Evolutionary conservation across 345 rosid species (phyloP).

Genomic region (Trapa incisa): DNA sequence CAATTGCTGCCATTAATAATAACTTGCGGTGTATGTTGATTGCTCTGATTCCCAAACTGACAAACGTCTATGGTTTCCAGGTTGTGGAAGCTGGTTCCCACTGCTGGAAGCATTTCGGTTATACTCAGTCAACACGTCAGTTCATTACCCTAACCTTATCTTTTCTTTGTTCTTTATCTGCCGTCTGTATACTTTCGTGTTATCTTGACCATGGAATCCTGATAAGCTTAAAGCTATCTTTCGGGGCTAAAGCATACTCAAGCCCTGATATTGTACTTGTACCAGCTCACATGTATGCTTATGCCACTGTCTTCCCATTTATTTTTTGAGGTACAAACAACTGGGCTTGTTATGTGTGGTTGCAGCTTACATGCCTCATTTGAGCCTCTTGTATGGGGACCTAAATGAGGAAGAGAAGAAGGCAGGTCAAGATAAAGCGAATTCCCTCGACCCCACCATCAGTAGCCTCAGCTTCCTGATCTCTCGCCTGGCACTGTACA

Average conservation of each 20-base stretch:
- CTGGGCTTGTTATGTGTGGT: not conserved
- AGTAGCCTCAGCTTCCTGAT: constrained; percentile 40
- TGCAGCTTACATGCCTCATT: constrained; percentile 86
- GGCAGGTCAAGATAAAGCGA: constrained; percentile 51
- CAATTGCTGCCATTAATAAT: not conserved
- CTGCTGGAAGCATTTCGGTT: constrained; percentile 42
- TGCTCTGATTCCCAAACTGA: not conserved
- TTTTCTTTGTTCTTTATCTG: not conserved
- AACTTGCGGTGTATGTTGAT: not conserved
- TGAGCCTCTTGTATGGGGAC: constrained; percentile 66
- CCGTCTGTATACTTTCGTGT: not conserved
- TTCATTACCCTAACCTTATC: not conserved
- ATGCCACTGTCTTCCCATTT: too few relatives aligned
- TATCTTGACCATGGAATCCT: not conserved
- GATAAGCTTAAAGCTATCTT: not conserved
- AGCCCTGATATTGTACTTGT: too few relatives aligned
- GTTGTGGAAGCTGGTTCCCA: constrained; percentile 52
- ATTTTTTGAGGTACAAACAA: too few relatives aligned
- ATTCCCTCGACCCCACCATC: constrained; percentile 34
- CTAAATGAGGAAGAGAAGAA: constrained; percentile 68
- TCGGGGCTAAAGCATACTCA: too few relatives aligned
- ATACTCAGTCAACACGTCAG: constrained; percentile 39
- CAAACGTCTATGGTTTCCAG: constrained; percentile 19
- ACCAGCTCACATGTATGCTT: too few relatives aligned
- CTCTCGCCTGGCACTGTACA: constrained; percentile 45